Evolutionary conservation across 2,329 filamentous ascomycete species (phyloP).

Genomic region (Zasmidium angulare): DNA sequence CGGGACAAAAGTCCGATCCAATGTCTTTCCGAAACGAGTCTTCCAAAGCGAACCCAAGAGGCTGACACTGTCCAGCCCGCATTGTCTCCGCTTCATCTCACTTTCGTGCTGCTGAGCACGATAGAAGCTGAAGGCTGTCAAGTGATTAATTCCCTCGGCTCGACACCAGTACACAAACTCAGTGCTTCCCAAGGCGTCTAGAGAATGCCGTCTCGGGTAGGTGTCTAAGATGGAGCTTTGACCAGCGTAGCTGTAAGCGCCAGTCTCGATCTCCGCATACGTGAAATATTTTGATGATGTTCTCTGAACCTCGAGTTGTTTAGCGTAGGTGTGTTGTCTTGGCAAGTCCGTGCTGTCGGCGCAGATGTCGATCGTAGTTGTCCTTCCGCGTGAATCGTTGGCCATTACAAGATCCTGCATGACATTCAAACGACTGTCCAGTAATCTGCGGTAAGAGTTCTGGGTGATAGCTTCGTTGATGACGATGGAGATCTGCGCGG

Average conservation of each 20-base stretch:
- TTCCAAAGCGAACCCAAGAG: neutral
- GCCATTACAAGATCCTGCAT: neutral
- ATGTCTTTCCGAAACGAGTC: neutral
- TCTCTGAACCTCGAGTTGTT: neutral
- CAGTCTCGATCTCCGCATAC: neutral
- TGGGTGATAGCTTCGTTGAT: neutral
- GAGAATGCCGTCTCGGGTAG: neutral
- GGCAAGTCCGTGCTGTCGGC: neutral
- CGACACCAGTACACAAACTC: too few relatives aligned
- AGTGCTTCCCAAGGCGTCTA: too few relatives aligned
- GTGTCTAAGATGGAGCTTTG: neutral
- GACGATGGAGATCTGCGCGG: neutral
- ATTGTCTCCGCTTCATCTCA: neutral
- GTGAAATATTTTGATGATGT: neutral
- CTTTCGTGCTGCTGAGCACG: neutral
- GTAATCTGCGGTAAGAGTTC: neutral
- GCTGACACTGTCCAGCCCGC: neutral
- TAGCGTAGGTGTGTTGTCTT: neutral
- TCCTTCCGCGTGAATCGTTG: neutral
- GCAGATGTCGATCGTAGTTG: neutral
- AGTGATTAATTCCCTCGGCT: too few relatives aligned
- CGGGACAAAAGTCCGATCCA: neutral
- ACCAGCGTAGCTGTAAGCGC: neutral
- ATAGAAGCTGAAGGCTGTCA: too few relatives aligned
- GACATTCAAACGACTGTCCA: neutral